Evolutionary conservation across 176 grass and related monocot genomes (phyloP), one percentile per base, ranked within the genome.

Genomic region (Rhipidocladum racemiflorum): DNA sequence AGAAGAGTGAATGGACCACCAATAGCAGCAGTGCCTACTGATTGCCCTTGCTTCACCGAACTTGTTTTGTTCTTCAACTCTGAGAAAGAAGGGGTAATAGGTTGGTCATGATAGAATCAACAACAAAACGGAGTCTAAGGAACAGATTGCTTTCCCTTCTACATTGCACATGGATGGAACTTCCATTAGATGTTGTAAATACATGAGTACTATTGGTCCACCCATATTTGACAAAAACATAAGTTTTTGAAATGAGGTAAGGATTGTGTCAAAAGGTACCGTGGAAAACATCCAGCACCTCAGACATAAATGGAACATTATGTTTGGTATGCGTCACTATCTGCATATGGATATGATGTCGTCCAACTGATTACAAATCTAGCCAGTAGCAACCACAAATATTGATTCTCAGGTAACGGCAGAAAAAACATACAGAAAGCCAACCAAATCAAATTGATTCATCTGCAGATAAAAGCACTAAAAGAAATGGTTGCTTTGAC

Each of bases 1-100:
- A 93, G 17, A 66, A 95, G 90, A 73, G 57, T 87, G 85, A 95
- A 95, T 81, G 92, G 90, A 56, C 92, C 92, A 7, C 91, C 96
- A 84, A 98, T 95, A 46, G 96, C 92, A 73, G 90, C 92, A 63
- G 70, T 88, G 59, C 96, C 95, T 69, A 74, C 75, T 62, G 91
- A 65, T 42, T 88, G 82, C 68, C 85, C 89, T 54, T 83, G 84
- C 34, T 93, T 92, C 61, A 90, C 85, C 24, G 85, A 69, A 72
- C 77, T 95, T 28, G 89, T 72, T 89, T 78, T 86, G 73, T 83
- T 87, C 75, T 93, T 98, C 71, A 98, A 48, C 82, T 91, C 92
- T 91, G 87, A 9, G 3, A 79, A 49, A 83, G 67, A 75, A 61
- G 59, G 66, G 28, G 65, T 61, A 81, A 57, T 14, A 51, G 30